Percentiles rank a stretch among this genome's conserved stretches.
Evolutionary conservation across 108 stramenopile species (phyloP).

Genomic region (Stephanodiscus triporus): DNA sequence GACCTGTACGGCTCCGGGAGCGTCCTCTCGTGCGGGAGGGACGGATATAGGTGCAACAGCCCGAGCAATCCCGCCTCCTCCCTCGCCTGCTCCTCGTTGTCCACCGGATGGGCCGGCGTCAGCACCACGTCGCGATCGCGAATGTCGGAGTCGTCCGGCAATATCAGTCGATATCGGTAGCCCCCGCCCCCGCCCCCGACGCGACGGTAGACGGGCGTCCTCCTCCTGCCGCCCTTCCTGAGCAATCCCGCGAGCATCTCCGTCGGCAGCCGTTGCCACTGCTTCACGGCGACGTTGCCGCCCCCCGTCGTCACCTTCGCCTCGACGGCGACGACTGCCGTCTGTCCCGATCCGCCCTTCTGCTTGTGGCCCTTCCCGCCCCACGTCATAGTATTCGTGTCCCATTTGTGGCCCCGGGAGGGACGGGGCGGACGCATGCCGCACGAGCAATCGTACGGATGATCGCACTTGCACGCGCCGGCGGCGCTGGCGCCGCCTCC

Average conservation of each 20-base stretch:
- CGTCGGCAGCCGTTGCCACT: constrained; percentile 89
- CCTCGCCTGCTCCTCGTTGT: constrained; percentile 80
- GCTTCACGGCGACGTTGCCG: constrained; percentile 76
- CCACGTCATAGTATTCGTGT: constrained; percentile 83
- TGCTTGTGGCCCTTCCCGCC: constrained; percentile 90
- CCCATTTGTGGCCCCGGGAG: constrained; percentile 73
- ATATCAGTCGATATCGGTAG: constrained; percentile 61
- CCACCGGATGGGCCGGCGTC: constrained; percentile 60
- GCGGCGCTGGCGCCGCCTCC: too few species aligned
- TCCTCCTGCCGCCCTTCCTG: constrained; percentile 52
- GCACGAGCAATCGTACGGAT: background rate
- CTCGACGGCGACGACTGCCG: constrained; percentile 47
- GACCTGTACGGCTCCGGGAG: constrained; percentile 92
- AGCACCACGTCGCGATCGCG: constrained; percentile 76
- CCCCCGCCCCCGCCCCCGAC: constrained; percentile 15
- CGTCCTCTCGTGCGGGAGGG: constrained; percentile 87
- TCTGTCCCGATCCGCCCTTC: constrained; percentile 79
- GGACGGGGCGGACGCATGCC: background rate
- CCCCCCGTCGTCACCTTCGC: constrained; percentile 59
- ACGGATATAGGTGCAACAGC: constrained; percentile 75
- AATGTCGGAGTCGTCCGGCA: constrained; percentile 82
- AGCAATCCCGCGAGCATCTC: constrained; percentile 70
- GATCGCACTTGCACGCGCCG: background rate
- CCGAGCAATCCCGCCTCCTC: constrained; percentile 91
- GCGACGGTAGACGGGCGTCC: constrained; percentile 59